These are phyloP conservation scores for Stagonosporopsis rhizophila DNA, from an alignment of 2,329 filamentous ascomycete species.

Conservation along the genomic window DNA sequence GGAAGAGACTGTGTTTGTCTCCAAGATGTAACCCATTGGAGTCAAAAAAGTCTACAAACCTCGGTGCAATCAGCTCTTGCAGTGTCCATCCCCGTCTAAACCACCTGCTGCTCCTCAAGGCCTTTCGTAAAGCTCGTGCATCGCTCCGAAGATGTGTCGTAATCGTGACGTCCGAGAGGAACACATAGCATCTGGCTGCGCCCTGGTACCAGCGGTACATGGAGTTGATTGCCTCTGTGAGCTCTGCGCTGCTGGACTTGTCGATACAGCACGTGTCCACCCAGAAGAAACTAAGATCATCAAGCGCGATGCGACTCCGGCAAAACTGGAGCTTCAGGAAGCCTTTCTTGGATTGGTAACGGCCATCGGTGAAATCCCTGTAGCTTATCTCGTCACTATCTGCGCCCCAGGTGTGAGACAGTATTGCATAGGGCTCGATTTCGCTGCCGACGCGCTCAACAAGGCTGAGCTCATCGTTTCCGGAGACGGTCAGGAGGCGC, in stretches of 20 bases:
- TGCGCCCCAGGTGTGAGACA: constrained; percentile 21
- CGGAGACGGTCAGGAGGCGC: background rate
- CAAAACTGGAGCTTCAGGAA: constrained; percentile 9
- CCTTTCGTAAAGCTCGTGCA: background rate
- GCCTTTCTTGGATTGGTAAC: background rate
- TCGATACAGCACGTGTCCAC: background rate
- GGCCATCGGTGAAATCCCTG: background rate
- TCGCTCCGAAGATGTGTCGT: background rate
- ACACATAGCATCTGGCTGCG: background rate
- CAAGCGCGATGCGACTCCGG: background rate
- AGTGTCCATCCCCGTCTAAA: background rate
- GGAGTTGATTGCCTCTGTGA: background rate
- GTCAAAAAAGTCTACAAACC: background rate
- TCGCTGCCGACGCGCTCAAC: background rate
- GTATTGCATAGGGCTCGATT: constrained; percentile 17
- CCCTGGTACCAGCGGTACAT: background rate
- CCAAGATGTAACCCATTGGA: background rate
- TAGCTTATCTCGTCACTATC: constrained; percentile 19
- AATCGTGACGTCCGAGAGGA: background rate
- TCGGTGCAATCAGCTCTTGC: background rate
- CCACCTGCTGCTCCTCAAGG: background rate
- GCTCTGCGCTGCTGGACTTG: background rate
- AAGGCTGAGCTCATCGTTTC: background rate
- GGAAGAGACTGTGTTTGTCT: background rate
- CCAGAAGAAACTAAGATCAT: background rate